Evolutionary conservation across 2,329 filamentous ascomycete species (phyloP).

Genomic region (Botrytis hyacinthi): DNA sequence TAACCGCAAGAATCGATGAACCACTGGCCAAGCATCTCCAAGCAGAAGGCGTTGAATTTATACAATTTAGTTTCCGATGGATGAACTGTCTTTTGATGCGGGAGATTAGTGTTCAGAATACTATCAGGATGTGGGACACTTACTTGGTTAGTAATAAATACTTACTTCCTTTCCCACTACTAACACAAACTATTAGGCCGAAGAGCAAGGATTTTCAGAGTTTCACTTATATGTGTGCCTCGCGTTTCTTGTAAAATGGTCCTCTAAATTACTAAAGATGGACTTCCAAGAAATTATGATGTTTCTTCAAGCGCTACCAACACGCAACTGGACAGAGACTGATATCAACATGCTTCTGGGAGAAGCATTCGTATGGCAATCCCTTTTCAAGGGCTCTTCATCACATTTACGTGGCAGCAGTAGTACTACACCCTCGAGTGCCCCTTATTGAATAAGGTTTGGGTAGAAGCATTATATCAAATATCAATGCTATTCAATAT

Average conservation of each 20-base stretch:
- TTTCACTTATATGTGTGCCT: slow-evolving; percentile 99
- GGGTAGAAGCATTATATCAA: neutral
- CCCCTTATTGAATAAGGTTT: neutral
- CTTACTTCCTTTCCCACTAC: neutral
- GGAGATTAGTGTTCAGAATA: slow-evolving; percentile 94
- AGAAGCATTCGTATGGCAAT: slow-evolving; percentile 99
- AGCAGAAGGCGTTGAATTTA: slow-evolving; percentile 91
- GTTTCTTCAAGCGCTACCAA: slow-evolving; percentile 94
- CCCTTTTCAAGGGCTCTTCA: slow-evolving; percentile 88
- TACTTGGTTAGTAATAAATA: slow-evolving; percentile 70
- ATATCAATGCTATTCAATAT: neutral
- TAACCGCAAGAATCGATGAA: slow-evolving; percentile 86
- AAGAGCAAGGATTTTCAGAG: slow-evolving; percentile 97
- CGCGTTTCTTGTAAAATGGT: slow-evolving; percentile 98
- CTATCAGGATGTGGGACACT: slow-evolving; percentile 99
- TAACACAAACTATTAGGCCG: slow-evolving; percentile 59
- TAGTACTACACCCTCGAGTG: slow-evolving; percentile 35
- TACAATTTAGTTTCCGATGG: slow-evolving; percentile 98
- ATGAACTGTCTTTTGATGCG: slow-evolving; percentile 99
- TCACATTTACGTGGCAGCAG: slow-evolving; percentile 71
- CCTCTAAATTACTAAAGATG: slow-evolving; percentile 90
- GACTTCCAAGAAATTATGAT: slow-evolving; percentile 99
- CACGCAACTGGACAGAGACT: slow-evolving; percentile 93
- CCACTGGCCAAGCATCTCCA: slow-evolving; percentile 85
- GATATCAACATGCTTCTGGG: slow-evolving; percentile 94